Base-by-base conservation (phyloP, 495 filamentous ascomycete genomes). In the Gamarada debralockiae region DNA sequence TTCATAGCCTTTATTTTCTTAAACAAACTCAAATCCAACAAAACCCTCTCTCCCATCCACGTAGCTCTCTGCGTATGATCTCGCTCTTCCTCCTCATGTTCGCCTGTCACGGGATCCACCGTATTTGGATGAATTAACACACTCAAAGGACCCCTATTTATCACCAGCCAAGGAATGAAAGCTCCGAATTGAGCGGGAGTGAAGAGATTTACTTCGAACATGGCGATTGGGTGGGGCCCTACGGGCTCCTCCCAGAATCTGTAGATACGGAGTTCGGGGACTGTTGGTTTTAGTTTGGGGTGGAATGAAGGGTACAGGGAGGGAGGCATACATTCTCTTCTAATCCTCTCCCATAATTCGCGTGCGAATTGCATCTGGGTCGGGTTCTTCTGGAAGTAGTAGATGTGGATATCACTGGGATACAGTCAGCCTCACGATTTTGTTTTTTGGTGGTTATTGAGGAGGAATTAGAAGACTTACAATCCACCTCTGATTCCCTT, bases 121-220 rank as follows among this genome's bases (percentile, higher is more conserved):
- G 88, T 92, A 63, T 96, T 95, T 0, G 91, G 89, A 65, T 96
- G 91, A 5, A 96, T 62, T 49, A 96, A 68, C 1, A 70, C 91
- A 42, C 84, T 89, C 49, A 96, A 66, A 24, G 90, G 90, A 0
- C 91, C 91, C 1, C 92, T 78, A 62, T 92, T 83, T 50, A 95
- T 82, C 22, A 89, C 77, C 38, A 96, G 71, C 91, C 91, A 96
- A 24, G 60, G 55, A 18, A 96, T 66, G 58, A 96, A 92, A 0
- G 90, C 91, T 2, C 90, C 90, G 58, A 95, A 93, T 65, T 96
- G 88, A 4, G 82, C 81, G 0, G 91, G 91, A 0, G 84, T 89
- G 65, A 91, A 87, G 23, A 96, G 33, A 56, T 93, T 93, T 14
- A 96, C 92, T 67, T 96, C 91, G 58, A 96, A 89, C 91, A 96